Evolutionary conservation across 495 filamentous ascomycete genomes (phyloP).

Genomic region (Hypoxylon perforatum): DNA sequence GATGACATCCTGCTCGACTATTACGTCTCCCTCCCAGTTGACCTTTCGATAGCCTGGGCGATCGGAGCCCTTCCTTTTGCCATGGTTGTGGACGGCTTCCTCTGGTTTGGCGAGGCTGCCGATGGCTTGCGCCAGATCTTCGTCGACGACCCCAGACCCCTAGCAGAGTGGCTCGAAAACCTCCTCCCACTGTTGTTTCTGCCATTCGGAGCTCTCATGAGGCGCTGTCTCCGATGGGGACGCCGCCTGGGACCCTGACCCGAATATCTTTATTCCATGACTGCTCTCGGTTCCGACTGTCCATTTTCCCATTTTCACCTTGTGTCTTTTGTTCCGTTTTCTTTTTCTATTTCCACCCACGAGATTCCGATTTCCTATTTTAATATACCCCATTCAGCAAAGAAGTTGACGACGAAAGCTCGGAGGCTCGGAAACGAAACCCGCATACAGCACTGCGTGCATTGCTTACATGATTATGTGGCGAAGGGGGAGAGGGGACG

Average conservation of each 20-base stretch:
- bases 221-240: neutral
- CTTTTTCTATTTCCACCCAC: neutral
- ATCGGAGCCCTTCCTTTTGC: neutral
- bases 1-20: constrained; percentile 9
- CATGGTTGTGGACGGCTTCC: neutral
- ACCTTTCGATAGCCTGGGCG: constrained; percentile 8
- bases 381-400: constrained; percentile 31
- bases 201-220: neutral
- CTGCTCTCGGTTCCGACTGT: neutral
- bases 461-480: constrained; percentile 9
- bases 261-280: neutral
- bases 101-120: neutral
- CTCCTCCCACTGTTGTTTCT: neutral
- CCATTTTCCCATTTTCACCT: constrained; percentile 1
- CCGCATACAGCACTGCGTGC: neutral
- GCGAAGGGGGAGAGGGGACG: constrained; percentile 15
- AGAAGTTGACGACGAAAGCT: constrained; percentile 15
- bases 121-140: neutral
- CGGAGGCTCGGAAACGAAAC: constrained; percentile 9
- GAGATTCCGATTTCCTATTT: neutral
- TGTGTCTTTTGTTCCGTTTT: neutral
- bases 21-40: neutral
- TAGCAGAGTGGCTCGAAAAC: neutral
- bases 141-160: constrained; percentile 5
- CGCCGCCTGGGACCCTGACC: neutral